Evolutionary conservation across 768 basidiomycete genomes (phyloP).

Genomic region (Collybia nuda): DNA sequence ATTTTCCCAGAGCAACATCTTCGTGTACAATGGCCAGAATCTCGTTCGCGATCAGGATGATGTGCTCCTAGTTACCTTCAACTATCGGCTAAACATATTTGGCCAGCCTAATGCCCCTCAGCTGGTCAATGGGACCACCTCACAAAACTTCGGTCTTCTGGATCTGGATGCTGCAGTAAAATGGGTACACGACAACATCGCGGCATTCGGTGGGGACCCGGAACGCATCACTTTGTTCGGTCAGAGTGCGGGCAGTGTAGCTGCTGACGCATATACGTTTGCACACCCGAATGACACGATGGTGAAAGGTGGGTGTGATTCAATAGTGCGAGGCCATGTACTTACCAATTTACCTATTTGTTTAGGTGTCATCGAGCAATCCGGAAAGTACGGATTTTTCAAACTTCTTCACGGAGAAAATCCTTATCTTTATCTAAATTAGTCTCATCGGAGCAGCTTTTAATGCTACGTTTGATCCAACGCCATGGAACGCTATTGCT

Average conservation of each 20-base stretch:
- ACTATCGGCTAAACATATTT: constrained; percentile 34
- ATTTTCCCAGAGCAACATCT: constrained; percentile 24
- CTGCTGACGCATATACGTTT: constrained; percentile 28
- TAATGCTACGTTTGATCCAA: constrained; percentile 12
- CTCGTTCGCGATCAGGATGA: constrained; percentile 33
- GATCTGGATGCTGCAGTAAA: constrained; percentile 37
- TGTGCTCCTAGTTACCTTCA: constrained; percentile 18
- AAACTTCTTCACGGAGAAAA: too few relatives aligned
- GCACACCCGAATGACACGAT: constrained; percentile 29
- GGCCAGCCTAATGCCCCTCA: constrained; percentile 36
- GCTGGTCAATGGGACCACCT: constrained; percentile 15
- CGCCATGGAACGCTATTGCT: constrained; percentile 30
- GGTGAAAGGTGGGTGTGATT: constrained; percentile 6
- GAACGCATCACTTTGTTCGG: constrained; percentile 34
- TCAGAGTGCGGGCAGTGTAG: constrained; percentile 31
- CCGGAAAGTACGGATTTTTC: constrained; percentile 28
- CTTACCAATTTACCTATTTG: background rate
- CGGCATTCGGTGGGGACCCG: constrained; percentile 38
- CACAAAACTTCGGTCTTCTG: constrained; percentile 37
- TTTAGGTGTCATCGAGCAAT: constrained; percentile 32
- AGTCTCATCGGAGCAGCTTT: constrained; percentile 13
- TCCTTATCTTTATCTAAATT: background rate
- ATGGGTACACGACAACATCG: constrained; percentile 47
- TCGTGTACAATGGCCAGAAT: constrained; percentile 25
- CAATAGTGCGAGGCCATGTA: too few relatives aligned